Evolutionary conservation across 1,284 basidiomycete genomes (phyloP), one percentile per base, ranked within the genome.

Genomic region (Schizophyllum amplum): DNA sequence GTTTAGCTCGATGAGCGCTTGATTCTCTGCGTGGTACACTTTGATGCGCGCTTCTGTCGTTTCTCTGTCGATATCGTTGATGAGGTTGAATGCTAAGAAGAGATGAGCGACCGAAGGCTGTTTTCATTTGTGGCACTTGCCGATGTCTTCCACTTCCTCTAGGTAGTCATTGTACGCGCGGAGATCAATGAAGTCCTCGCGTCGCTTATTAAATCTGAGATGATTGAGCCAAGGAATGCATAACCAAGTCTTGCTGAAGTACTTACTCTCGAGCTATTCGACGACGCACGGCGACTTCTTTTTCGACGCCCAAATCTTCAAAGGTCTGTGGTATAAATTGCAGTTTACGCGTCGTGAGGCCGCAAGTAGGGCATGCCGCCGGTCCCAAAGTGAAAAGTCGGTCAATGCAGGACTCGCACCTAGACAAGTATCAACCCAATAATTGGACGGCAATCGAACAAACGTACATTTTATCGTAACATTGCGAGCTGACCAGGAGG

Each of bases 401-500:
- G 71, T 99, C 97, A 66, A 99, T 98, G 70, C 97, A 99, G 1
- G 90, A 92, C 75, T 97, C 94, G 72, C 94, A 98, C 90, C 93
- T 95, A 64, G n/a, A 55, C 54, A 26, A 48, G 58, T 63, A 52
- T 65, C 62, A 33, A 47, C 59, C 22, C n/a, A 26, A 59, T 27
- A 21, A 22, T 48, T 15, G 27, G 26, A 57, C n/a, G n/a, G n/a
- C n/a, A n/a, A n/a, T n/a, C n/a, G 46, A 52, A 50, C 3, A 20
- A 11, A 20, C 47, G 59, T 63, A 93, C 95, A 98, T 96, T 80
- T 98, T 98, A 75, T 99, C 97, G 72, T 98, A 99, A 71, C 97
- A 99, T 27, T 22, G 20, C 24, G 92, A 83, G 67, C 94, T 95
- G 60, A 99, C 95, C 57, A 99, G 81, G 51, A 99, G 77, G 48